Percentiles rank a stretch among this genome's conserved stretches.
Conservation (phyloP, 805 yeast species). For the Kluyveromyces dobzhanskii region DNA sequence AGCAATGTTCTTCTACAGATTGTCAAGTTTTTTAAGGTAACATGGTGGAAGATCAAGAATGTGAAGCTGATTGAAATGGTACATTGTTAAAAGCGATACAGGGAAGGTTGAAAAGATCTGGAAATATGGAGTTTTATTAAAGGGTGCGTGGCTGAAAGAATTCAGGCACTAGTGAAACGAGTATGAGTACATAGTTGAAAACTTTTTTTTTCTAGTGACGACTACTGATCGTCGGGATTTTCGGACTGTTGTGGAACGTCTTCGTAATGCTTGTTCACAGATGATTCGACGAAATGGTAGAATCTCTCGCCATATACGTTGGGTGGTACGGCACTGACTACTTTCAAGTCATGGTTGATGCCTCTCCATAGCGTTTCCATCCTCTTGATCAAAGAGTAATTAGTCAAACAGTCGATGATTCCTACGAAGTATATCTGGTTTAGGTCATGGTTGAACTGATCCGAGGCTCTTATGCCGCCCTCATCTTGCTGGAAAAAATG, state of each 20-base stretch:
- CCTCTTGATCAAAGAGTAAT: conserved; percentile 62
- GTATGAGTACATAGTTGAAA: too few relatives aligned
- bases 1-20: too few relatives aligned
- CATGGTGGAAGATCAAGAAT: too few relatives aligned
- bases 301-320: conserved; percentile 84
- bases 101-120: too few relatives aligned
- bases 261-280: conserved; percentile 23
- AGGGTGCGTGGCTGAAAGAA: too few relatives aligned
- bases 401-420: conserved; percentile 87
- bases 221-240: too few relatives aligned
- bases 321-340: conserved; percentile 87
- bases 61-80: too few relatives aligned
- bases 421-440: conserved; percentile 81
- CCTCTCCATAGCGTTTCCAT: conserved; percentile 83
- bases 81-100: too few relatives aligned
- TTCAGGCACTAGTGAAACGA: too few relatives aligned
- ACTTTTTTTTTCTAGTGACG: too few relatives aligned
- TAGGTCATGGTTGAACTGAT: conserved; percentile 40
- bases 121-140: too few relatives aligned
- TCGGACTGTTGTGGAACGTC: conserved; percentile 9
- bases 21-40: too few relatives aligned
- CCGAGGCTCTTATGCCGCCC: conserved; percentile 77
- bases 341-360: conserved; percentile 54
- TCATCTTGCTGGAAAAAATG: conserved; percentile 62
- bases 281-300: conserved; percentile 51